phyloP scores from a whole-genome alignment of 192 early-diverging fungal genomes.

The Podochytrium sp. region DNA sequence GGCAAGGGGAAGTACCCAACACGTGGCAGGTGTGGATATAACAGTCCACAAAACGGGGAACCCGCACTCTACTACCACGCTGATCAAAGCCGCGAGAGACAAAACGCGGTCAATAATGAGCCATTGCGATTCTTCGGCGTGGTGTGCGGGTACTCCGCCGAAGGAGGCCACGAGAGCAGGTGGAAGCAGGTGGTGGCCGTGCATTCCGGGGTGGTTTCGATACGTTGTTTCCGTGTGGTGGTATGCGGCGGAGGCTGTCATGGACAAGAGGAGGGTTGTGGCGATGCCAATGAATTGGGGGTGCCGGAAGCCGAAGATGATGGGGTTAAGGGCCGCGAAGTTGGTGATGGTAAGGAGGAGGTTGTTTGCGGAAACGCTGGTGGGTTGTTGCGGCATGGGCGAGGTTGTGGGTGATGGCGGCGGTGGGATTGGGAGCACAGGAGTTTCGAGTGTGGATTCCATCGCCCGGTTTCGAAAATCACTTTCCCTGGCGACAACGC shows the following conservation, averaged over 20 bases:
- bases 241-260: background rate
- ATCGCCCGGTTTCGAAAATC: too few relatives aligned
- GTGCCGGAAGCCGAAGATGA: background rate
- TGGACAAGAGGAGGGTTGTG: background rate
- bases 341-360: background rate
- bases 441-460: too few relatives aligned
- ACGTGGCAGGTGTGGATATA: background rate
- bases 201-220: background rate
- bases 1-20: background rate
- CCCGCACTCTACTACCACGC: background rate
- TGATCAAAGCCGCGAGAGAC: background rate
- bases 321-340: background rate
- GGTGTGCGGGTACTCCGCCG: background rate
- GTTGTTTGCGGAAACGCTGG: too few relatives aligned
- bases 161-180: background rate
- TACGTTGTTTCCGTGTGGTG: background rate
- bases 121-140: background rate
- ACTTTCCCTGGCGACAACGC: too few relatives aligned
- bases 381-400: too few relatives aligned
- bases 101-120: background rate
- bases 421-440: too few relatives aligned
- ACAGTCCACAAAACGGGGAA: background rate
- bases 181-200: background rate
- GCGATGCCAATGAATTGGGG: background rate
- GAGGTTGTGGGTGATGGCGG: too few relatives aligned